These are phyloP conservation scores for Zygoascus tannicola DNA, from an alignment of 805 yeast genomes.

Conservation along the genomic window DNA sequence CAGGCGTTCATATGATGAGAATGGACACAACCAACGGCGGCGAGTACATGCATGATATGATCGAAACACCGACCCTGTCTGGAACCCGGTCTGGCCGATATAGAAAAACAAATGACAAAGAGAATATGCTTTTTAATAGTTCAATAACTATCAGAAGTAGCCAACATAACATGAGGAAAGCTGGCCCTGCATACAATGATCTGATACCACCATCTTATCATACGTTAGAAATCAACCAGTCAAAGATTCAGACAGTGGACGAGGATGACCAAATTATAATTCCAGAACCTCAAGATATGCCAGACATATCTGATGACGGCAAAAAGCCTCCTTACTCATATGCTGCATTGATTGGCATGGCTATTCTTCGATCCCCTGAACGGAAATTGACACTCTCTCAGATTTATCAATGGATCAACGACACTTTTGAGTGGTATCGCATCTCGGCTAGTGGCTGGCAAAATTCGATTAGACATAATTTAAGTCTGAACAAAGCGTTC, in stretches of 20 bases:
- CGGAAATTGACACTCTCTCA: slow-evolving; percentile 69
- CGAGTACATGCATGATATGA: slow-evolving; percentile 1
- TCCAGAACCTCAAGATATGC: slow-evolving; percentile 13
- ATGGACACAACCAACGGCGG: background rate
- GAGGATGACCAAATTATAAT: slow-evolving; percentile 1
- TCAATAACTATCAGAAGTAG: too few species aligned
- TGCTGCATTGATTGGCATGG: slow-evolving; percentile 89
- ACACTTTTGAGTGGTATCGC: slow-evolving; percentile 73
- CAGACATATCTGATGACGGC: slow-evolving; percentile 39
- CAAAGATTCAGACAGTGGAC: background rate
- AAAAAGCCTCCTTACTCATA: slow-evolving; percentile 89
- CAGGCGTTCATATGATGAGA: background rate
- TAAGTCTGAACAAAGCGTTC: slow-evolving; percentile 88
- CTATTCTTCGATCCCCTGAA: slow-evolving; percentile 70
- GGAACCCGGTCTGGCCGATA: slow-evolving; percentile 1
- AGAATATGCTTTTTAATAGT: too few species aligned
- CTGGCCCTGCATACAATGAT: background rate
- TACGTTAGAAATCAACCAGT: background rate
- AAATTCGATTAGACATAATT: slow-evolving; percentile 89
- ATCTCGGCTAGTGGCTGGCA: slow-evolving; percentile 94
- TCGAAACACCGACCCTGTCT: slow-evolving; percentile 2
- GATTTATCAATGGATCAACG: slow-evolving; percentile 86
- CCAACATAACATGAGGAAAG: slow-evolving; percentile 5
- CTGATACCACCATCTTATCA: background rate
- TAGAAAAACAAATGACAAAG: slow-evolving; percentile 4